phyloP scores from a whole-genome alignment of 106 monocot genomes.

The Apostasia ramifera region DNA sequence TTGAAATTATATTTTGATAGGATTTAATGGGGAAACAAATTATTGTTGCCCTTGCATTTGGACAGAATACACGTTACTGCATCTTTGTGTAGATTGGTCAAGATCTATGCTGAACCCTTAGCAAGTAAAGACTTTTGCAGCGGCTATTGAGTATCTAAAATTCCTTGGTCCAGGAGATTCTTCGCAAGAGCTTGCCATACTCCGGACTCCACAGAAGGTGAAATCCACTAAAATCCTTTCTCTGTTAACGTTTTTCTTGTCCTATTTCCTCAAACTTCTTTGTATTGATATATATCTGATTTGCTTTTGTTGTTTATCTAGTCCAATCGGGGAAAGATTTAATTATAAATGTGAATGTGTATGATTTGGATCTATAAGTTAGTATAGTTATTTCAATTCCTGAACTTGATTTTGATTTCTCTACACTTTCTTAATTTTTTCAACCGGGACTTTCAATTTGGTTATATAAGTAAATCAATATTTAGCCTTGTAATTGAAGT shows the following conservation, averaged over 20 bases:
- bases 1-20: conserved; percentile 23
- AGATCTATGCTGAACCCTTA: conserved; percentile 89
- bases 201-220: conserved; percentile 53
- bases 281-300: neutral
- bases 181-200: conserved; percentile 69
- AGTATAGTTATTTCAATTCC: too few relatives aligned
- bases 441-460: too few relatives aligned
- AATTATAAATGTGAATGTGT: too few relatives aligned
- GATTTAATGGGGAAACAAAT: conserved; percentile 97
- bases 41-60: conserved; percentile 73
- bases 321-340: too few relatives aligned
- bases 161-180: conserved; percentile 65
- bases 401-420: too few relatives aligned
- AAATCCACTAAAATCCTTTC: neutral
- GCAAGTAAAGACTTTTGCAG: conserved; percentile 91
- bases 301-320: neutral
- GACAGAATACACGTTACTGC: conserved; percentile 64
- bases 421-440: too few relatives aligned
- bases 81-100: conserved; percentile 83
- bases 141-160: conserved; percentile 90
- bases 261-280: neutral
- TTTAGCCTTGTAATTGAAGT: too few relatives aligned
- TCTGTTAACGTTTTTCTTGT: neutral
- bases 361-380: too few relatives aligned
- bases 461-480: too few relatives aligned